Base-by-base conservation (phyloP, 306 rosid genomes). In the Oemleria cerasiformis region DNA sequence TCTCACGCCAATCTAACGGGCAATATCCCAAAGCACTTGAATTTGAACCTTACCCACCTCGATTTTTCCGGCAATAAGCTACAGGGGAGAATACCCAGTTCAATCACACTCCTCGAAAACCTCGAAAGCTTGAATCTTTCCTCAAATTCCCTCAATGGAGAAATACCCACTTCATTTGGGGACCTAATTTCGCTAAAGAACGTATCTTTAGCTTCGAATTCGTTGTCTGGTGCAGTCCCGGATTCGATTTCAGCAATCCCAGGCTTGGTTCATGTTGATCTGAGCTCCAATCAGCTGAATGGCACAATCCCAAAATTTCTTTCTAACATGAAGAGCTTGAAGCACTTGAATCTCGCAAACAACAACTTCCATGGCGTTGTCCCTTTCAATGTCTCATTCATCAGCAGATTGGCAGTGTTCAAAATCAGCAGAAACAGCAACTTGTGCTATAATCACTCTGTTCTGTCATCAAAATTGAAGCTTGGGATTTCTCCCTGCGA, bases 401-500 rank as follows among this genome's bases (percentile, higher is more conserved):
- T 93, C 1, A 80, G 74, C 65, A 78, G 77, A 9, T 70, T 93
- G 77, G 76, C 23, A 1, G 84, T 84, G 72, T 85, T 93, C 64
- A 93, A 84, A 55, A 69, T 93, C 15, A 85, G 81, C 76, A 88
- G 86, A 67, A 93, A 93, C 49, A 85, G 83, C 64, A 83, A 85
- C 20, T 72, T 93, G 72, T 93, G 98, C 51, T 90, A 90, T 73
- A 93, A 93, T 72, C 89, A 86, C 45, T 81, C 99, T 14, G 60
- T 74, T 68, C 40, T 89, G 79, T 87, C 96, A 19, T 87, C 96
- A 2, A 94, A 94, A 65, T 65, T 89, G 90, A 87, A 94, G 85
- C 97, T 94, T 45, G 99, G 99, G 9, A 86, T 94, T 75, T 81
- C 99, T 17, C 90, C 83, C 4, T 94, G 98, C 80, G 97, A 94